These are phyloP conservation scores for Hylodesmum podocarpum DNA, from an alignment of 306 rosid species.

Conservation along the genomic window DNA sequence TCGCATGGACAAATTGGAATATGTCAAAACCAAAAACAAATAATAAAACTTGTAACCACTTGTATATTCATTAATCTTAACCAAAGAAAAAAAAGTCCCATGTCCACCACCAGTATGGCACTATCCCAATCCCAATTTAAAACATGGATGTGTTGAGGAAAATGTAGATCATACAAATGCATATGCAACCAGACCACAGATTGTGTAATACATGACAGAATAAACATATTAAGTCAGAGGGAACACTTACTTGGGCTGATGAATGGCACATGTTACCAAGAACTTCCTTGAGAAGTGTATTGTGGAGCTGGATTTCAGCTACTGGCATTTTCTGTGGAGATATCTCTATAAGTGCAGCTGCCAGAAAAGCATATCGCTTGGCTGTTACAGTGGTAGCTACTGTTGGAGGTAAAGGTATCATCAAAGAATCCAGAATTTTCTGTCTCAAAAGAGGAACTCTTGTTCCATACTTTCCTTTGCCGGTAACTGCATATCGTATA, in stretches of 20 bases:
- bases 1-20: slow-evolving; percentile 30
- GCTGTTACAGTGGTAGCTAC: slow-evolving; percentile 86
- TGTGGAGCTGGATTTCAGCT: slow-evolving; percentile 75
- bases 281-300: slow-evolving; percentile 78
- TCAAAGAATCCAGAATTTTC: slow-evolving; percentile 81
- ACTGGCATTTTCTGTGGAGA: slow-evolving; percentile 87
- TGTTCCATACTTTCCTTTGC: slow-evolving; percentile 94
- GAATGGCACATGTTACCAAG: slow-evolving; percentile 92
- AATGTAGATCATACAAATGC: not conserved
- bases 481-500: slow-evolving; percentile 94
- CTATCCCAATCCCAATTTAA: not conserved
- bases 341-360: slow-evolving; percentile 90
- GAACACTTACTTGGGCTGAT: slow-evolving; percentile 87
- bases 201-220: slow-evolving; percentile 3
- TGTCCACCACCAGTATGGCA: not conserved
- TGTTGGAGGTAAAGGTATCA: slow-evolving; percentile 72
- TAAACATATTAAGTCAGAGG: slow-evolving; percentile 22
- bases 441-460: slow-evolving; percentile 89
- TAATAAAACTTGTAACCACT: not conserved
- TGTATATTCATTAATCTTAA: not conserved
- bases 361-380: slow-evolving; percentile 91
- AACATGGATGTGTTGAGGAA: not conserved
- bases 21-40: slow-evolving; percentile 31
- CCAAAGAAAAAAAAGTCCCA: not conserved
- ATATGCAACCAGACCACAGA: slow-evolving; percentile 7